phyloP scores from a whole-genome alignment of 2,329 filamentous ascomycete species.

The Xylaria hypoxylon region DNA sequence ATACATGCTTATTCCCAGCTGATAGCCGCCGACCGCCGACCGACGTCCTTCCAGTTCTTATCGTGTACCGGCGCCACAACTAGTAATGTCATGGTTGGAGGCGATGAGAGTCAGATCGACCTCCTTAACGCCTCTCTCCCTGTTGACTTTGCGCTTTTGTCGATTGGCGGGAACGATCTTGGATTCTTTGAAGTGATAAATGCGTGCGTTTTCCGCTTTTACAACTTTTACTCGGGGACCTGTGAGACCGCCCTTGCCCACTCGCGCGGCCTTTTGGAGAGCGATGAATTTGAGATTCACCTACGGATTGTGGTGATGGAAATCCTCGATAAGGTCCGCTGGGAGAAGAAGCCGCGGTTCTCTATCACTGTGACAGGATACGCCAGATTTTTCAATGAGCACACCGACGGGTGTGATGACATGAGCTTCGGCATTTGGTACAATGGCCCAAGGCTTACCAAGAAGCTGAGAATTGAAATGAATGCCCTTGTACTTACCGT shows the following conservation, averaged over 20 bases:
- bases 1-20: conserved; percentile 57
- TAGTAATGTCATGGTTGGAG: conserved; percentile 54
- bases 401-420: conserved; percentile 58
- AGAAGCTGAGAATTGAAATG: conserved; percentile 55
- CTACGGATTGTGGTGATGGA: conserved; percentile 56
- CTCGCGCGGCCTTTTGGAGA: conserved; percentile 51
- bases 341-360: conserved; percentile 59
- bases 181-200: conserved; percentile 64
- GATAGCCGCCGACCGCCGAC: conserved; percentile 53
- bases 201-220: conserved; percentile 63
- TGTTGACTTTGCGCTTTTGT: conserved; percentile 59
- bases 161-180: conserved; percentile 62
- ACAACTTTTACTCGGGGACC: conserved; percentile 61
- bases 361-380: conserved; percentile 61
- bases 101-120: conserved; percentile 57
- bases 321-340: conserved; percentile 57
- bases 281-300: conserved; percentile 55
- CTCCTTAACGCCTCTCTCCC: conserved; percentile 54
- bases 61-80: conserved; percentile 61
- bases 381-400: conserved; percentile 61
- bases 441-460: conserved; percentile 56
- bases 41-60: conserved; percentile 57
- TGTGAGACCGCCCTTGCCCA: conserved; percentile 56
- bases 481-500: conserved; percentile 59
- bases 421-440: conserved; percentile 61